Evolutionary conservation across 2,329 filamentous ascomycete species (phyloP).

Genomic region (Curvularia eragrostidis): DNA sequence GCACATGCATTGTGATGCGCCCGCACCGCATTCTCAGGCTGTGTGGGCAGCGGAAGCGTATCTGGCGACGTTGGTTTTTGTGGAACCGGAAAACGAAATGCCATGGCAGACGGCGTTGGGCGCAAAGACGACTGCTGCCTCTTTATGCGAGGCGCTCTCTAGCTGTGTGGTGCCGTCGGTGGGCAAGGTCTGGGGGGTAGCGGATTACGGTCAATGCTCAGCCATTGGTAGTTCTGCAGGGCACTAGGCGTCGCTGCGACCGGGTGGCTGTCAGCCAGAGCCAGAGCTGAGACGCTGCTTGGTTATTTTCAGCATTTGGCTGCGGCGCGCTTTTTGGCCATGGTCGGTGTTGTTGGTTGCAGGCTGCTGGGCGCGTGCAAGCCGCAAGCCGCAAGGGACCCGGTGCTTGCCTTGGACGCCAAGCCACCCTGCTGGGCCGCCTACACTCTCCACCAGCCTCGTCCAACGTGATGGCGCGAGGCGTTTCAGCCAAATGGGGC

Average conservation of each 20-base stretch:
- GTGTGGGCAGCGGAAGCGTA: neutral
- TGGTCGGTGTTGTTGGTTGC: neutral
- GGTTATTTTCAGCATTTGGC: neutral
- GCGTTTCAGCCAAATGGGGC: neutral
- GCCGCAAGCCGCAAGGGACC: no score
- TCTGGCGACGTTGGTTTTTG: neutral
- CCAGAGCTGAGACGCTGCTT: neutral
- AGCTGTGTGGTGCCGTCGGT: conserved; percentile 1
- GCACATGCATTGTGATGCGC: conserved; percentile 6
- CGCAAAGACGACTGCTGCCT: neutral
- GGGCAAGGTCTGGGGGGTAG: conserved; percentile 2
- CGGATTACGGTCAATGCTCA: neutral
- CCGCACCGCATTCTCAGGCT: conserved; percentile 6
- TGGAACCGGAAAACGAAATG: neutral
- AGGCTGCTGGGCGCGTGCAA: neutral
- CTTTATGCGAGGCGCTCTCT: conserved; percentile 2
- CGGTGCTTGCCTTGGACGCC: neutral
- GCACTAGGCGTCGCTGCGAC: conserved; percentile 9
- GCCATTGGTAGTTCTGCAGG: neutral
- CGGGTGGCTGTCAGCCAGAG: conserved; percentile 3
- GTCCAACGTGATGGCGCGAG: neutral
- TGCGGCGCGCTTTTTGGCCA: no score
- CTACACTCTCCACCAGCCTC: neutral
- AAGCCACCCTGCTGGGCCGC: neutral
- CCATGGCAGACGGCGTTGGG: neutral